A percentile compares a stretch with the other conserved stretches of the same genome.
Conservation (phyloP, 306 rosid species). For the Vigna unguiculata region DNA sequence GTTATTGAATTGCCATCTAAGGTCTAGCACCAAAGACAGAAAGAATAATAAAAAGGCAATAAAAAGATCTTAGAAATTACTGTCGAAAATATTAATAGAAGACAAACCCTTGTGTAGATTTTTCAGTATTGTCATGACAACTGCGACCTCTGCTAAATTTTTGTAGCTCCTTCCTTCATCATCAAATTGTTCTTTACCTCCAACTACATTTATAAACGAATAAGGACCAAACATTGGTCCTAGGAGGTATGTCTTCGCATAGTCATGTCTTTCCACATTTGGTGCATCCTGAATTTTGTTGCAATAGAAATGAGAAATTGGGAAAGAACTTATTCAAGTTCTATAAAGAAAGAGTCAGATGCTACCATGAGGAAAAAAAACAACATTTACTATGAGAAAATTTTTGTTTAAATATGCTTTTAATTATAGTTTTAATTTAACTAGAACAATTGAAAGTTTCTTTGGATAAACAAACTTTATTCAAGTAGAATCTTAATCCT, state of each 20-base stretch:
- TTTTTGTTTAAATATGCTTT: no score
- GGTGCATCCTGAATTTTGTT: no score
- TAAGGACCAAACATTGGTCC: conserved; percentile 68
- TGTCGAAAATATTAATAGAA: neutral
- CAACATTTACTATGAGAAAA: no score
- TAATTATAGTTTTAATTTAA: no score
- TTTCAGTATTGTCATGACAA: conserved; percentile 52
- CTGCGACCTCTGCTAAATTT: conserved; percentile 71
- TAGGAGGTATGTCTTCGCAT: conserved; percentile 52
- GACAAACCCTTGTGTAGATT: conserved; percentile 60
- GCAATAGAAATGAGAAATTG: no score
- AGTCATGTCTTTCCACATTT: conserved; percentile 47
- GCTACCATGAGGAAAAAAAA: no score
- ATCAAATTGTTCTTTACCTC: conserved; percentile 69
- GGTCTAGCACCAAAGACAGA: neutral
- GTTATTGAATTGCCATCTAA: neutral
- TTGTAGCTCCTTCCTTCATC: conserved; percentile 65
- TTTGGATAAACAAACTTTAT: no score
- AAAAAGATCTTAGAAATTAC: neutral
- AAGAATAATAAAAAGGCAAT: neutral
- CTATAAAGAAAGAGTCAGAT: no score
- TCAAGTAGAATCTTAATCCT: no score
- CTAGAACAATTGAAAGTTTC: no score
- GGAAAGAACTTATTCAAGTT: no score
- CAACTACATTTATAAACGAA: conserved; percentile 66